Base-by-base conservation (phyloP, 2,329 filamentous ascomycete genomes). In the Pseudocercospora eumusae region DNA sequence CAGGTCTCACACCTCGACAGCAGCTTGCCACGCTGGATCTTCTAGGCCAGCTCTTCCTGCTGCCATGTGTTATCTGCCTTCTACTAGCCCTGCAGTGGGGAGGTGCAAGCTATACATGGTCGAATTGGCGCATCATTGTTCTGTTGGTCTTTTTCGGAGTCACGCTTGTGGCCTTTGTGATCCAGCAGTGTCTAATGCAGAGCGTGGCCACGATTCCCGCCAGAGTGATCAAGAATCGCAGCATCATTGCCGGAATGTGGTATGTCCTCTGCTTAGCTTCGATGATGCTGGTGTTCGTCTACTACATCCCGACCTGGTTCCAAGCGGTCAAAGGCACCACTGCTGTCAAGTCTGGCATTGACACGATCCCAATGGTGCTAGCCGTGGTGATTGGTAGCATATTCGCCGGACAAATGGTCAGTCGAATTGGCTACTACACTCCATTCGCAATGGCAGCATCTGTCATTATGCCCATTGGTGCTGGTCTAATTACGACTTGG, bases 31-130 rank as follows among this genome's bases (percentile, higher is more conserved):
- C 82, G 27, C 74, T 84, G 60, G 82, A 84, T 60, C 67, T 77
- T 0, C 61, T 75, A 0, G 82, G 82, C 1, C 71, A 73, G 0
- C 65, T 73, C n/a, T 67, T 81, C 23, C 64, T 80, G 1, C 62
- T 77, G 0, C 82, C 71, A 71, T 0, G 65, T 71, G 65, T 76
- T n/a, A 73, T 82, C 57, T 81, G 76, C 66, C 68, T 81, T 50
- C 70, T 82, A 5, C 75, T 82, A 33, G 80, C 80, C 25, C 73
- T 82, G 1, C 78, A 81, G 57, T 82, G 79, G 79, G 80, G 79
- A 56, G 80, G 80, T 36, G 75, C 73, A 60, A 79, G 75, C 61
- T 81, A 81, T 59, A 69, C 67, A 2, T 73, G 66, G 80, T 71
- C 68, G 10, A 74, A 70, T 62, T 75, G 71, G 6, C 74, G 75